Percentiles rank a stretch among this genome's conserved stretches.
phyloP scores from a whole-genome alignment of 2,329 filamentous ascomycete genomes.

The Ilyonectria robusta region DNA sequence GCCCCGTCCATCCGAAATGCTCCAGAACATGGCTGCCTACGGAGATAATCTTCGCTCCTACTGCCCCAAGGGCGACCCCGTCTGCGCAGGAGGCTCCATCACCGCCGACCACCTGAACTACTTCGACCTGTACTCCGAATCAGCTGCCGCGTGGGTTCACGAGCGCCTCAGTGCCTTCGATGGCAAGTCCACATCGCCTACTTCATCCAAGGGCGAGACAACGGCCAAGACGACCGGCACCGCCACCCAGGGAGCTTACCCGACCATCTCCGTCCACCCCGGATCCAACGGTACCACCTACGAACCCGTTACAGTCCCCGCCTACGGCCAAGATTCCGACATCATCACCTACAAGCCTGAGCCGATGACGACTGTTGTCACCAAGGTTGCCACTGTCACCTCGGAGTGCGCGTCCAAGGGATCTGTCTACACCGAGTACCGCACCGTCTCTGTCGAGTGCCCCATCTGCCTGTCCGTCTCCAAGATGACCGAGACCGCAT shows the following conservation, averaged over 20 bases:
- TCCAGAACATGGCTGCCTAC: slow-evolving; percentile 47
- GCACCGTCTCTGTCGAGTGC: slow-evolving; percentile 10
- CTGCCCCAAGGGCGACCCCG: slow-evolving; percentile 53
- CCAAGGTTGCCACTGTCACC: slow-evolving; percentile 9
- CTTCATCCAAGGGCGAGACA: neutral
- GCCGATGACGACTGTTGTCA: neutral
- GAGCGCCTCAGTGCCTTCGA: slow-evolving; percentile 9
- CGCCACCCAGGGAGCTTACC: neutral
- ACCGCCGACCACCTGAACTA: slow-evolving; percentile 33
- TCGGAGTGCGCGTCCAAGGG: slow-evolving; percentile 20
- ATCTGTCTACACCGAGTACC: slow-evolving; percentile 4
- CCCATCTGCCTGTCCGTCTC: slow-evolving; percentile 18
- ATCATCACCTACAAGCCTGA: slow-evolving; percentile 20
- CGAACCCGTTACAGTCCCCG: slow-evolving; percentile 8
- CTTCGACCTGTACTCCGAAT: slow-evolving; percentile 32
- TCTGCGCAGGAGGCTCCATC: slow-evolving; percentile 52
- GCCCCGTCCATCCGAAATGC: slow-evolving; percentile 47
- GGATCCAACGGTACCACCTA: slow-evolving; percentile 10
- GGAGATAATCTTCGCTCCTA: slow-evolving; percentile 48
- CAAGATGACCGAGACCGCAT: neutral
- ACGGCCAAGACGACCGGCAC: neutral
- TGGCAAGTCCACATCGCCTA: neutral
- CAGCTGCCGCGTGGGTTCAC: slow-evolving; percentile 27
- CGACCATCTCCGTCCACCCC: slow-evolving; percentile 3
- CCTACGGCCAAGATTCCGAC: slow-evolving; percentile 19